Evolutionary conservation across 148 eudicot genomes (phyloP), one percentile per base, ranked within the genome.

Genomic region (Pharnaceum exiguum): DNA sequence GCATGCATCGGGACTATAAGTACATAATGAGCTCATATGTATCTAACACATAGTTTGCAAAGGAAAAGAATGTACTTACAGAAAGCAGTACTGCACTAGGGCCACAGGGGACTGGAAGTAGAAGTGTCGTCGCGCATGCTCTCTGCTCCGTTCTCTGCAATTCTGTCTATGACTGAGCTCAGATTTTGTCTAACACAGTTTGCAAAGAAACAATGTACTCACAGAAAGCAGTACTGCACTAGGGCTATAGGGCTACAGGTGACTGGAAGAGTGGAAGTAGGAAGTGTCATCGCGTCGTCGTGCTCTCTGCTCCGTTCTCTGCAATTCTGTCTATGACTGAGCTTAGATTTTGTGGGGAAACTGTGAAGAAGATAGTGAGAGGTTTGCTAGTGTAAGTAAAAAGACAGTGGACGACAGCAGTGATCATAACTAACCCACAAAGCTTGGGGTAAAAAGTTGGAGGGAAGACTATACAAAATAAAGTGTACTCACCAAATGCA

Each of bases 381-480:
- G 32, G 45, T 69, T 5, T 70, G 59, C 15, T 25, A 67, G 59
- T 68, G 66, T 59, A 65, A 76, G 71, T 24, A 60, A 37, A 32
- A 67, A 22, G 69, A 67, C 62, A 72, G 75, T 79, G 78, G 80
- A 59, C 59, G 70, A 68, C 79, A 77, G 59, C 39, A 38, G 59
- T 76, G 66, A 78, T 76, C 30, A 81, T 75, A 54, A 55, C 43
- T 45, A 67, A 78, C 53, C 61, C 57, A 57, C 55, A 65, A 71
- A 64, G 51, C 42, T 36, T 38, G 36, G 29, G 69, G 60, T 59
- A 60, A 65, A 75, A 69, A 63, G 69, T 43, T 56, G 77, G 93
- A 77, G 94, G 96, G 89, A 85, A 79, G 32, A 39, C 54, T 58
- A 78, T 77, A 69, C 84, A 79, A 85, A 85, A n/a, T 83, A 78